Evolutionary conservation across 2,329 filamentous ascomycete genomes (phyloP).

Genomic region (Colletotrichum theobromicola): DNA sequence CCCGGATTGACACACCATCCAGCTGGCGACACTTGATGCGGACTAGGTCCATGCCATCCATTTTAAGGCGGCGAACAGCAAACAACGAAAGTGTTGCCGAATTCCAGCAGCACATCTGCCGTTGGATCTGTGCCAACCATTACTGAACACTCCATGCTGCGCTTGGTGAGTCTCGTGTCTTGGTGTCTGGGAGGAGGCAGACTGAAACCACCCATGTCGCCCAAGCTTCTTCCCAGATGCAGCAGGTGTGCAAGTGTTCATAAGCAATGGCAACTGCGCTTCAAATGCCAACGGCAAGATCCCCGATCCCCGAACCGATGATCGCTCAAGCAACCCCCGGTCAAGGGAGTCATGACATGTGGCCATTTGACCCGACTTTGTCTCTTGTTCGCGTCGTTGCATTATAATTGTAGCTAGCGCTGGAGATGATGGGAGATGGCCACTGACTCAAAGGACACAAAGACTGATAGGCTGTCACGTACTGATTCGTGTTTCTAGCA

Average conservation of each 20-base stretch:
- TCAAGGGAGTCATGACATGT: conserved; percentile 15
- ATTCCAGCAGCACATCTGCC: background rate
- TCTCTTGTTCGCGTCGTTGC: background rate
- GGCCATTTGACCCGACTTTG: conserved; percentile 6
- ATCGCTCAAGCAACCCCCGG: conserved; percentile 13
- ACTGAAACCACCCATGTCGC: conserved; percentile 12
- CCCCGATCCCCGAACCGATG: background rate
- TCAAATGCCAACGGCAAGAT: background rate
- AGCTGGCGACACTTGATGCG: background rate
- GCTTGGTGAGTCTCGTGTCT: background rate
- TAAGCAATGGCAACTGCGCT: background rate
- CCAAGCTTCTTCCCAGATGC: conserved; percentile 15
- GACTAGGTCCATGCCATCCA: background rate
- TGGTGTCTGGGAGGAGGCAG: background rate
- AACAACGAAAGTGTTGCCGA: background rate
- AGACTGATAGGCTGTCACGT: background rate
- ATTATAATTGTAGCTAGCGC: background rate
- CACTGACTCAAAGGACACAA: conserved; percentile 11
- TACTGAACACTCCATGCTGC: background rate
- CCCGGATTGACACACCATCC: background rate
- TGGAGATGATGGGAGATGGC: background rate
- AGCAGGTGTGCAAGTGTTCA: background rate
- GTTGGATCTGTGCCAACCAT: background rate
- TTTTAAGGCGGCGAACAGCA: background rate
- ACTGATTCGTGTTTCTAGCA: conserved; percentile 17